Conservation (phyloP, 1,284 basidiomycete species). For the Inonotus hispidus region DNA sequence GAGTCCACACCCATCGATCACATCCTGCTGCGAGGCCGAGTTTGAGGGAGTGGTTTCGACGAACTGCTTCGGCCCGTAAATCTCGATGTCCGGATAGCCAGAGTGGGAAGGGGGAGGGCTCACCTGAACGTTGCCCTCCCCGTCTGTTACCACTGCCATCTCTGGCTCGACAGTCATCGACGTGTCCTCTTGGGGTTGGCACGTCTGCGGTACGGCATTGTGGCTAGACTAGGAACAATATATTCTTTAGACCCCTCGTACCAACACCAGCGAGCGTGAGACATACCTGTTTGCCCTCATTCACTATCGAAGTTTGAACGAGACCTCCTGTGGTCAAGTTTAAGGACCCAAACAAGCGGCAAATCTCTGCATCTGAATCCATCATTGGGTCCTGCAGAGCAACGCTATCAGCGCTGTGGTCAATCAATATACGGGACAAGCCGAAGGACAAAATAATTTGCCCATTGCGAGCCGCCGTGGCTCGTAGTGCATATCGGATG, state of each 20-base stretch:
- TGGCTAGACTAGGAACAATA: neutral
- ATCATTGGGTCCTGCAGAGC: neutral
- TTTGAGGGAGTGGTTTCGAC: constrained; percentile 3
- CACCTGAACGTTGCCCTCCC: constrained; percentile 17
- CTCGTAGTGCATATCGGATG: neutral
- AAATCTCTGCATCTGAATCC: neutral
- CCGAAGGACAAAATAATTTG: neutral
- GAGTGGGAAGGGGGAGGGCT: neutral
- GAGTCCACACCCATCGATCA: constrained; percentile 9
- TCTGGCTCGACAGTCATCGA: neutral
- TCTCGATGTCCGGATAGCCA: constrained; percentile 3
- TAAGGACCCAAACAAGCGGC: neutral
- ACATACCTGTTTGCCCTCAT: neutral
- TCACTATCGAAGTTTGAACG: neutral
- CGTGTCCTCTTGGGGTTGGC: neutral
- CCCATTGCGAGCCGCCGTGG: neutral
- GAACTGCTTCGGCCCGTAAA: constrained; percentile 8
- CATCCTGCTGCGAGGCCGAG: neutral
- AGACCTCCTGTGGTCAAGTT: neutral
- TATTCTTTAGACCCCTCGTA: neutral
- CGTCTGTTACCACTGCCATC: constrained; percentile 10
- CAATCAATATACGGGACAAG: neutral
- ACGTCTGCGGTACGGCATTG: neutral
- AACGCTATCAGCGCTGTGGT: neutral
- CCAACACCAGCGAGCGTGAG: neutral